Base-by-base conservation (phyloP, 345 rosid species). In the Eucalyptus virginea region DNA sequence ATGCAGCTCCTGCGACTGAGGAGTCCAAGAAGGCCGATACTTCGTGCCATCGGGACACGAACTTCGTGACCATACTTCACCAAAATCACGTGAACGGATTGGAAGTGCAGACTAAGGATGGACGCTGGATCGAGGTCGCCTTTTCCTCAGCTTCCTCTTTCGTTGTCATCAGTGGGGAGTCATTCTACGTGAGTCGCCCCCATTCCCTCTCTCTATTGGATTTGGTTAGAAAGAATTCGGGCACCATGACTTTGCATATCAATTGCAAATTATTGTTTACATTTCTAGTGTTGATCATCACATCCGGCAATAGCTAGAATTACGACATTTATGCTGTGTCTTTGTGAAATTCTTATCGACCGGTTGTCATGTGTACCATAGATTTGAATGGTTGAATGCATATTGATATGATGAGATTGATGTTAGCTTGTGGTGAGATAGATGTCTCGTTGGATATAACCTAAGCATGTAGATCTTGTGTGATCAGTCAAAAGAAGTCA, bases 1-100 rank as follows among this genome's bases (percentile, higher is more conserved):
- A 89, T 51, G 45, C 21, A 34, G 50, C 86, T 11, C 69, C 89
- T 7, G 32, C 44, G 14, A 18, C 56, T 6, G 47, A 69, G 13
- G 90, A 89, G 60, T 42, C 80, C 11, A 18, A 30, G 28, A 45
- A 40, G 47, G 28, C 56, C 7, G 87, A 45, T 30, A 48, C 32
- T 13, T 21, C 24, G 8, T 13, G 48, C 37, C 90, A 89, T 45
- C 24, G 26, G 13, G 88, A 89, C 58, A 42, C 23, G 26, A 89
- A 58, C 54, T 89, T 89, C 58, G 9, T 89, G 58, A 87, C 88
- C 80, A 42, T 89, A 32, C 90, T 89, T 48, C 90, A 87, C 32
- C 90, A 89, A 44, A 89, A 89, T 50, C 87, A 56, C n/a, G 87
- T 89, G 21, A 72, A 87, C 26, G 90, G 90, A 44, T 19, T 89